Evolutionary conservation across 169 alveolate genomes (phyloP).

Genomic region (Theileria equi): DNA sequence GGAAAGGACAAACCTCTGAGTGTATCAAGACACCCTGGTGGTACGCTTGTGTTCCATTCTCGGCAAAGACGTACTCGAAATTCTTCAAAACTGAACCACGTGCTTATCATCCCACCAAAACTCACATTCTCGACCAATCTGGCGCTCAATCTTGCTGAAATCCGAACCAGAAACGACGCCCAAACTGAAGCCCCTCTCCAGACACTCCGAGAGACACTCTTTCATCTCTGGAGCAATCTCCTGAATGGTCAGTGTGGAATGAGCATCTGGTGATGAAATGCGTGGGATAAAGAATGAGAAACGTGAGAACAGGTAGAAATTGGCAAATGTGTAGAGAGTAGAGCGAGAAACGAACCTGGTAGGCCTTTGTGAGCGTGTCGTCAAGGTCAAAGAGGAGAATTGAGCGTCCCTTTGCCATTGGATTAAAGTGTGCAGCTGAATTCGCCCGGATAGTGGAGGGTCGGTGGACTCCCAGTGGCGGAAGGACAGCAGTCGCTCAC

Average conservation of each 20-base stretch:
- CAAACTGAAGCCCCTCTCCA: constrained; percentile 15
- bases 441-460: no score
- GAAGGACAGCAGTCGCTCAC: no score
- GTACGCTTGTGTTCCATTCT: constrained; percentile 47
- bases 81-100: constrained; percentile 12
- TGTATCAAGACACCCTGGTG: constrained; percentile 5
- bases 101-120: not conserved
- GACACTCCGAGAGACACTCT: constrained; percentile 6
- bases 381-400: constrained; percentile 50
- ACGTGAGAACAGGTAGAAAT: no score
- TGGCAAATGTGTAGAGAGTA: no score
- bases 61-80: constrained; percentile 30
- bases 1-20: constrained; percentile 14
- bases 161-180: constrained; percentile 53
- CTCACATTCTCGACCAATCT: constrained; percentile 31
- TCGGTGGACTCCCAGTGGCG: no score
- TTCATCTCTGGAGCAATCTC: constrained; percentile 32
- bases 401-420: constrained; percentile 5
- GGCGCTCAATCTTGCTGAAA: constrained; percentile 8
- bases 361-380: constrained; percentile 43
- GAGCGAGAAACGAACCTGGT: constrained; percentile 42
- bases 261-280: no score
- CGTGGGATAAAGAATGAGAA: no score
- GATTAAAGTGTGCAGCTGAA: no score
- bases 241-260: not conserved